Conservation (phyloP, 257 asterid genomes). For the Solanum ossicruentum region DNA sequence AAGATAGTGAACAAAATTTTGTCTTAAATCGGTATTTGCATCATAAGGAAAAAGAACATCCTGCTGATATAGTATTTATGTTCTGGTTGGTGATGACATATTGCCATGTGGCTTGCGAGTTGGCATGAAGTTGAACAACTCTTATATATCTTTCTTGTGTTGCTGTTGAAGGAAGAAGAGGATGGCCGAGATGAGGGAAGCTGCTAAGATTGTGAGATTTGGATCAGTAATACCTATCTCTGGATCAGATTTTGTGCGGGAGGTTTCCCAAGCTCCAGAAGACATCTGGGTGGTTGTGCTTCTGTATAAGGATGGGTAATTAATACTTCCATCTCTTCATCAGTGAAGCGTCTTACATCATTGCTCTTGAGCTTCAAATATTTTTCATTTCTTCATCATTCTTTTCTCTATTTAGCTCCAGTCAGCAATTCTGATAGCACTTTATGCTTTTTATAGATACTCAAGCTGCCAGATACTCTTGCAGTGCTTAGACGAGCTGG, state of each 20-base stretch:
- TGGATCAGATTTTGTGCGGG: slow-evolving; percentile 94
- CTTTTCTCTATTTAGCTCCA: not conserved
- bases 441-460: slow-evolving; percentile 18
- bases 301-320: slow-evolving; percentile 85
- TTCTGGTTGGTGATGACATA: not conserved
- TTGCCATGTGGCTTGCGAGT: not conserved
- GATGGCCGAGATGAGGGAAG: slow-evolving; percentile 78
- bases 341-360: not conserved
- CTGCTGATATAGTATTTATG: not conserved
- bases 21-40: not conserved
- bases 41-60: not conserved
- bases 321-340: not conserved
- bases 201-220: slow-evolving; percentile 62
- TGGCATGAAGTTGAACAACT: not conserved
- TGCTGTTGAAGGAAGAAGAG: slow-evolving; percentile 60
- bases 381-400: not conserved
- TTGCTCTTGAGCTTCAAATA: not conserved
- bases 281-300: slow-evolving; percentile 88
- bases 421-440: not conserved
- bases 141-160: not conserved
- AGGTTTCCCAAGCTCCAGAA: slow-evolving; percentile 91
- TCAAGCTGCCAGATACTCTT: slow-evolving; percentile 69
- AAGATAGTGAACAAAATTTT: not conserved
- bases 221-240: slow-evolving; percentile 83
- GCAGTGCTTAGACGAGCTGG: slow-evolving; percentile 72